phyloP scores from a whole-genome alignment of 2,329 filamentous ascomycete species.

The Aspergillus sergii region DNA sequence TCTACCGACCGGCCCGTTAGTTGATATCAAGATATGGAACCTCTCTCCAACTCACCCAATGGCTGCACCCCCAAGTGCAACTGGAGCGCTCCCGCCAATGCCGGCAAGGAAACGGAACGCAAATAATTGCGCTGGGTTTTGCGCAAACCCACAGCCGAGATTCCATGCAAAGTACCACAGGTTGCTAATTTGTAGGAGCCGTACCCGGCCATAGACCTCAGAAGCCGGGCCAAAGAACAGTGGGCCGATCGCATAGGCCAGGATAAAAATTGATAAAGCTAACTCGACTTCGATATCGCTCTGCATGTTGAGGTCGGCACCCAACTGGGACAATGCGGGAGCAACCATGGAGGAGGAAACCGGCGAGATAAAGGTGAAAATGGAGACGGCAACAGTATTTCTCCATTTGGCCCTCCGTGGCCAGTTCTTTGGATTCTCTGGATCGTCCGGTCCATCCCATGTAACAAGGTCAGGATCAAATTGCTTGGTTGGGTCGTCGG shows the following conservation, averaged over 20 bases:
- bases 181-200: conserved; percentile 18
- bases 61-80: conserved; percentile 36
- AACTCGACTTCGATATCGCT: conserved; percentile 47
- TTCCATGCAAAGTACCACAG: conserved; percentile 20
- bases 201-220: conserved; percentile 18
- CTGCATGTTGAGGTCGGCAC: conserved; percentile 54
- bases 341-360: conserved; percentile 64
- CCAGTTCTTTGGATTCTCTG: conserved; percentile 55
- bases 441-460: not conserved
- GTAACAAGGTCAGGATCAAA: not conserved
- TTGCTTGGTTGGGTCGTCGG: not conserved
- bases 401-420: conserved; percentile 57
- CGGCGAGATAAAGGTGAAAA: conserved; percentile 63
- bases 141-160: conserved; percentile 39
- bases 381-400: conserved; percentile 55
- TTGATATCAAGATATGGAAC: not conserved
- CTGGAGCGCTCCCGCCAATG: conserved; percentile 56
- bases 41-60: conserved; percentile 41
- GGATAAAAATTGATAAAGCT: conserved; percentile 57
- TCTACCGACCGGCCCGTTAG: conserved; percentile 26
- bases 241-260: conserved; percentile 50
- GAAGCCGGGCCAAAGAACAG: conserved; percentile 24
- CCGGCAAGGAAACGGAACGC: conserved; percentile 61
- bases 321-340: conserved; percentile 54
- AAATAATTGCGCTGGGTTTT: conserved; percentile 36